Evolutionary conservation across 2,329 filamentous ascomycete species (phyloP), one percentile per base, ranked within the genome.

Genomic region (Acrocalymma vagum): DNA sequence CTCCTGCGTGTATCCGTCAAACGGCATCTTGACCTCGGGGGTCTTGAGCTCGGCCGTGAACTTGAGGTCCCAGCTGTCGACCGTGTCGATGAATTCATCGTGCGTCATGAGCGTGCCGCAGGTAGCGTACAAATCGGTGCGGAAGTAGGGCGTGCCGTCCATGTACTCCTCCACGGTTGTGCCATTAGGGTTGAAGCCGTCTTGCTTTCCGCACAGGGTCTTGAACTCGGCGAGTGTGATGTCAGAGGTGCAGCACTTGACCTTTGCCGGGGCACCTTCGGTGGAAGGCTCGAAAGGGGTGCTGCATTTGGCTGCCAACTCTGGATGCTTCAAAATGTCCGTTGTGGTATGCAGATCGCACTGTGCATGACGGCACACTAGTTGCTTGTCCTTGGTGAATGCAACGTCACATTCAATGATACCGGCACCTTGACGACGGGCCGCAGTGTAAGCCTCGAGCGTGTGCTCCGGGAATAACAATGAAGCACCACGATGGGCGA

Each of bases 221-320:
- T 83, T 81, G 75, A 82, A 88, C 68, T 89, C 86, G 29, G 75
- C 75, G 23, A 86, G 71, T 1, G 85, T 88, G 58, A 89, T 81
- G 60, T 89, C 86, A 54, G 78, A 83, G 3, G 86, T 88, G 75
- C 86, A 89, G 75, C 86, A 89, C 51, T 80, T 81, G 9, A 84
- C 85, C 11, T 71, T 75, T 2, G 86, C 86, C 1, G 73, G 58
- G 5, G 67, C 57, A 6, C 61, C 62, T 27, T 64, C 50, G n/a
- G 48, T 48, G 6, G 63, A 56, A 3, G 67, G 60, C 16, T 51
- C 62, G 45, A 71, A 71, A 0, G 64, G 65, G n/a, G 45, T 63
- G 2, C 60, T 67, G 51, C 67, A 71, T 32, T 70, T 71, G 13
- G 46, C 40, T 7, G 65, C 67, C n/a, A 71, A 48, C 0, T 65